A percentile compares a stretch with the other conserved stretches of the same genome.
These are phyloP conservation scores for Didymella segeticola DNA, from an alignment of 2,329 filamentous ascomycete genomes.

Conservation along the genomic window DNA sequence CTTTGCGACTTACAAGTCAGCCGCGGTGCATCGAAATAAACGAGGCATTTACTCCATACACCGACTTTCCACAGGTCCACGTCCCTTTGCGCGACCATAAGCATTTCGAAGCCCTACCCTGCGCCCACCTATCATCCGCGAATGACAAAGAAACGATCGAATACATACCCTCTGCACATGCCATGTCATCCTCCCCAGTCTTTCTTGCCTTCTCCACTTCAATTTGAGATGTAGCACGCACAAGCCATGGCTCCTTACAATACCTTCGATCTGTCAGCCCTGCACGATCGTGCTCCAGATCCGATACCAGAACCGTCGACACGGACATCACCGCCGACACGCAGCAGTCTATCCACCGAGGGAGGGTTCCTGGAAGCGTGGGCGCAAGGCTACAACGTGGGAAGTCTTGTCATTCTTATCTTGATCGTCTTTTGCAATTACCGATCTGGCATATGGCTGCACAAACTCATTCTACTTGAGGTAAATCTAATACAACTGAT, in stretches of 20 bases:
- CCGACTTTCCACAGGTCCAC: neutral
- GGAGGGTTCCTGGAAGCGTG: conserved; percentile 44
- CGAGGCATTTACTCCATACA: conserved; percentile 6
- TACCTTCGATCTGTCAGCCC: conserved; percentile 6
- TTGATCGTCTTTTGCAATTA: conserved; percentile 49
- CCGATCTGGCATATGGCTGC: conserved; percentile 40
- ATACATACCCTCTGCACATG: neutral
- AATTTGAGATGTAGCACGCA: conserved; percentile 7
- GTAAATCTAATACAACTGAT: conserved; percentile 12
- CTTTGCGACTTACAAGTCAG: conserved; percentile 7
- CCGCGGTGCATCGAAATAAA: conserved; percentile 2
- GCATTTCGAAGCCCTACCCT: conserved; percentile 6
- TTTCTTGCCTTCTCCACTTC: neutral
- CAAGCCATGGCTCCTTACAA: conserved; percentile 35
- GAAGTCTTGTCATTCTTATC: conserved; percentile 43
- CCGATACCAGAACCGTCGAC: conserved; percentile 28
- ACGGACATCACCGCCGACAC: conserved; percentile 36
- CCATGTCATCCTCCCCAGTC: neutral
- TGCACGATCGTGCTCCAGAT: conserved; percentile 29
- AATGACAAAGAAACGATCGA: neutral
- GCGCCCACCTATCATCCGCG: conserved; percentile 1
- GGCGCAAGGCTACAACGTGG: conserved; percentile 48
- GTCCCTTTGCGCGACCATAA: conserved; percentile 11
- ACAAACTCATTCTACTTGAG: conserved; percentile 47
- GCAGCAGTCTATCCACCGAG: conserved; percentile 33